phyloP scores from a whole-genome alignment of 2,329 filamentous ascomycete species.

The Chrysoporthe cubensis region DNA sequence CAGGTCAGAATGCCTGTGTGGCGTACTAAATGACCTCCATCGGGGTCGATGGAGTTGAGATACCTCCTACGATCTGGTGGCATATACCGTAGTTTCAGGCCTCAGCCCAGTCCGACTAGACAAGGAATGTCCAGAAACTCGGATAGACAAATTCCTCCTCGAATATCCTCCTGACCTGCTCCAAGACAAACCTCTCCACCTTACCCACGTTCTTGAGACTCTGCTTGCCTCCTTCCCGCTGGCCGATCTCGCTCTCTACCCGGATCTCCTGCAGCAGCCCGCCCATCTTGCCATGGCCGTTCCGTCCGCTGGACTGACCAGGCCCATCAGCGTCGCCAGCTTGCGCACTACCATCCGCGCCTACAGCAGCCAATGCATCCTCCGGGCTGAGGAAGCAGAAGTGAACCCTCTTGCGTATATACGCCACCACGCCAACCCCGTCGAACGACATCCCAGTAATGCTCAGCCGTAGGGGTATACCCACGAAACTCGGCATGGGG shows the following conservation, averaged over 20 bases:
- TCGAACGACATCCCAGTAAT: conserved; percentile 96
- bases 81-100: not conserved
- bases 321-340: conserved; percentile 23
- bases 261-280: conserved; percentile 89
- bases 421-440: conserved; percentile 87
- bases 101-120: conserved; percentile 51
- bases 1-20: not conserved
- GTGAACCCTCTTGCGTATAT: conserved; percentile 86
- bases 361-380: conserved; percentile 78
- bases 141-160: conserved; percentile 99
- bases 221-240: conserved; percentile 88
- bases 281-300: conserved; percentile 57
- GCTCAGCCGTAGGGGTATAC: conserved; percentile 90
- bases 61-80: not conserved
- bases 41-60: no score
- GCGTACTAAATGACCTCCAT: no score
- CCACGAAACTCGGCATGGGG: conserved; percentile 97
- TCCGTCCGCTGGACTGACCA: conserved; percentile 42
- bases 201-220: conserved; percentile 98
- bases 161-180: conserved; percentile 95
- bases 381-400: conserved; percentile 95
- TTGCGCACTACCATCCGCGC: conserved; percentile 46
- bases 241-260: conserved; percentile 96
- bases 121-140: conserved; percentile 96
- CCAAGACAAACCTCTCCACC: conserved; percentile 95